Percentiles rank a stretch among this genome's conserved stretches.
These are phyloP conservation scores for Suillus clintonianus DNA, from an alignment of 768 basidiomycete species.

Conservation along the genomic window DNA sequence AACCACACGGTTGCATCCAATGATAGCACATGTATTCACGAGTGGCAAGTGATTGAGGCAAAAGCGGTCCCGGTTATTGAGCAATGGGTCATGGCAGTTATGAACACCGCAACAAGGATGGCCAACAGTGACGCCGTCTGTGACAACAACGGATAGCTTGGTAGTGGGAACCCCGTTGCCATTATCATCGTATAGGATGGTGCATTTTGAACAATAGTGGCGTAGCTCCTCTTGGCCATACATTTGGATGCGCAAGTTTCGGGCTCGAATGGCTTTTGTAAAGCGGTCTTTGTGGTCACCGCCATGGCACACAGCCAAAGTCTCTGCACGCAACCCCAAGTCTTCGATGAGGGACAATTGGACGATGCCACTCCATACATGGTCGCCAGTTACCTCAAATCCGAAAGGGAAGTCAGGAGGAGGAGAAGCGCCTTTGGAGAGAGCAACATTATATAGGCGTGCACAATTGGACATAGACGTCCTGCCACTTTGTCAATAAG, in stretches of 20 bases:
- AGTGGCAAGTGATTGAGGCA: slow-evolving; percentile 11
- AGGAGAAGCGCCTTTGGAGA: background rate
- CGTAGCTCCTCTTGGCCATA: no score
- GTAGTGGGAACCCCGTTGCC: slow-evolving; percentile 5
- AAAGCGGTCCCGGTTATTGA: slow-evolving; percentile 17
- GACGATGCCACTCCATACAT: slow-evolving; percentile 26
- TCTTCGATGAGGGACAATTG: slow-evolving; percentile 28
- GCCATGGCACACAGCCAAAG: slow-evolving; percentile 26
- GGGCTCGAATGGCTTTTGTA: slow-evolving; percentile 16
- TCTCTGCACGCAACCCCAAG: background rate
- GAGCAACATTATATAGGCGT: background rate
- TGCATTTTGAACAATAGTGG: no score
- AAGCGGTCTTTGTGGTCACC: slow-evolving; percentile 27
- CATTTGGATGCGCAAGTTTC: no score
- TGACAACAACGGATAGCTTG: slow-evolving; percentile 14
- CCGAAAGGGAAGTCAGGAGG: background rate
- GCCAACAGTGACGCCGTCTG: slow-evolving; percentile 22
- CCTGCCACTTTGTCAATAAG: no score
- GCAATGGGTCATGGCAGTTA: slow-evolving; percentile 11
- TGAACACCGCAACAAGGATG: slow-evolving; percentile 13
- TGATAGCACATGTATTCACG: slow-evolving; percentile 12
- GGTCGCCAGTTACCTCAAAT: slow-evolving; percentile 12
- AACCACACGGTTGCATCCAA: slow-evolving; percentile 10
- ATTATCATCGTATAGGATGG: no score
- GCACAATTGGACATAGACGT: background rate